phyloP scores from a whole-genome alignment of 2,329 filamentous ascomycete species.

The Phialophora macrospora region DNA sequence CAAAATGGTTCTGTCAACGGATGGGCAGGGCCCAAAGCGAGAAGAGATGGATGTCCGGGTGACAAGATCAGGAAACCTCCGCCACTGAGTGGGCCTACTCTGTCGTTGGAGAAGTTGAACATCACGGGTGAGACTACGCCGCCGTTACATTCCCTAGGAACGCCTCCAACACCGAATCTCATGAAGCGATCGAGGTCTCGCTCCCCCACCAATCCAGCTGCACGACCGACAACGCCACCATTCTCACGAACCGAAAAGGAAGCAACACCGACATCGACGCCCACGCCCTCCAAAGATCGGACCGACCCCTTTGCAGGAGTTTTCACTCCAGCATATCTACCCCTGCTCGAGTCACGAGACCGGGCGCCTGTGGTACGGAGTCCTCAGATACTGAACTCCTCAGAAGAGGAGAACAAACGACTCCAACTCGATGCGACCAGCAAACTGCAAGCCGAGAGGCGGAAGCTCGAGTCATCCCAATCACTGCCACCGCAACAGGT shows the following conservation, averaged over 20 bases:
- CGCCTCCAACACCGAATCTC: slow-evolving; percentile 29
- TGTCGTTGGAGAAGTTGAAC: slow-evolving; percentile 35
- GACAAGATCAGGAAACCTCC: slow-evolving; percentile 28
- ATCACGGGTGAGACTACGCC: slow-evolving; percentile 34
- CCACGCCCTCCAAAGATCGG: slow-evolving; percentile 28
- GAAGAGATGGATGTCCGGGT: slow-evolving; percentile 23
- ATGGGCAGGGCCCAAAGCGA: slow-evolving; percentile 17
- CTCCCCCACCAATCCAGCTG: slow-evolving; percentile 10
- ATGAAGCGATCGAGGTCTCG: slow-evolving; percentile 13
- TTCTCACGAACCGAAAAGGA: slow-evolving; percentile 12
- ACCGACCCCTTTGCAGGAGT: slow-evolving; percentile 34
- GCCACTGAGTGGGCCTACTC: slow-evolving; percentile 33
- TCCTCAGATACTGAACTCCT: slow-evolving; percentile 17
- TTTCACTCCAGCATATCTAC: slow-evolving; percentile 36
- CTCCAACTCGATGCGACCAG: slow-evolving; percentile 24
- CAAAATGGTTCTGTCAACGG: slow-evolving; percentile 25
- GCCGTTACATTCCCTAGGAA: slow-evolving; percentile 26
- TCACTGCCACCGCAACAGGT: slow-evolving; percentile 27
- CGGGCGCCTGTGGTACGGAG: slow-evolving; percentile 11
- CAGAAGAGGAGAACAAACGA: slow-evolving; percentile 26
- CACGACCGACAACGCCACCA: slow-evolving; percentile 20
- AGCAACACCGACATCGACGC: slow-evolving; percentile 14
- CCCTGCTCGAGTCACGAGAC: slow-evolving; percentile 36
- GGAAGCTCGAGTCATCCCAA: slow-evolving; percentile 22
- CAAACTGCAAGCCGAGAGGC: slow-evolving; percentile 25